Conservation (phyloP, 2,329 filamentous ascomycete genomes). For the Hortaea werneckii region DNA sequence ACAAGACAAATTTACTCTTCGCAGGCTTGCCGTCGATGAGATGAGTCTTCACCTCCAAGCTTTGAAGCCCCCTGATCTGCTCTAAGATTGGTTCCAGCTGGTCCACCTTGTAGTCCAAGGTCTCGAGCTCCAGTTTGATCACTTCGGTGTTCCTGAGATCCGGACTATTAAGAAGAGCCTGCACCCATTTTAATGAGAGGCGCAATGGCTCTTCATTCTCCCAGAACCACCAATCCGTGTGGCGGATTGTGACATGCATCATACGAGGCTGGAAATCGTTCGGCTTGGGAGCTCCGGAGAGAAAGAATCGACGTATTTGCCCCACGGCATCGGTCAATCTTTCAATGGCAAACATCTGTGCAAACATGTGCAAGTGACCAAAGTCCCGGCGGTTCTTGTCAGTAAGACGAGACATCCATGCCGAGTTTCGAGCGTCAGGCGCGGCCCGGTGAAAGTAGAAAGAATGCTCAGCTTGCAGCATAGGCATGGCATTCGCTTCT, state of each 20-base stretch:
- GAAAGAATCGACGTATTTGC: not conserved
- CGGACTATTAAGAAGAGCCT: constrained; percentile 9
- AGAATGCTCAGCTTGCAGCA: constrained; percentile 21
- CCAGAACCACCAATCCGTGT: constrained; percentile 30
- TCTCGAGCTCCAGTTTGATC: constrained; percentile 33
- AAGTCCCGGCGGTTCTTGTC: constrained; percentile 10
- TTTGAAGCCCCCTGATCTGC: constrained; percentile 21
- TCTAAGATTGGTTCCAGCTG: constrained; percentile 38
- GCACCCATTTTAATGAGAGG: constrained; percentile 19
- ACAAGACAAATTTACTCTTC: constrained; percentile 10
- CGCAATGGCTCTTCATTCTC: constrained; percentile 19
- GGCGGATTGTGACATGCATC: constrained; percentile 26
- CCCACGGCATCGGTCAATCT: constrained; percentile 2
- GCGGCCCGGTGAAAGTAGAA: constrained; percentile 13
- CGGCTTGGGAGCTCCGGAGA: not conserved
- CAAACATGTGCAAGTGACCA: constrained; percentile 14
- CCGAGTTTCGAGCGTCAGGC: constrained; percentile 3
- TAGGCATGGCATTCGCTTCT: constrained; percentile 23
- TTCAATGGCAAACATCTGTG: constrained; percentile 20
- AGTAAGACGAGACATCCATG: constrained; percentile 7
- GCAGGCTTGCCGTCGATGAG: constrained; percentile 9
- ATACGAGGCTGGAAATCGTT: constrained; percentile 9
- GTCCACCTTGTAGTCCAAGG: constrained; percentile 34
- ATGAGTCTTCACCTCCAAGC: constrained; percentile 28
- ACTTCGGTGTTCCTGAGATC: constrained; percentile 22